Percentiles rank a stretch among this genome's conserved stretches.
Conservation (phyloP, 1,284 basidiomycete species). For the Leccinum solheimii region DNA sequence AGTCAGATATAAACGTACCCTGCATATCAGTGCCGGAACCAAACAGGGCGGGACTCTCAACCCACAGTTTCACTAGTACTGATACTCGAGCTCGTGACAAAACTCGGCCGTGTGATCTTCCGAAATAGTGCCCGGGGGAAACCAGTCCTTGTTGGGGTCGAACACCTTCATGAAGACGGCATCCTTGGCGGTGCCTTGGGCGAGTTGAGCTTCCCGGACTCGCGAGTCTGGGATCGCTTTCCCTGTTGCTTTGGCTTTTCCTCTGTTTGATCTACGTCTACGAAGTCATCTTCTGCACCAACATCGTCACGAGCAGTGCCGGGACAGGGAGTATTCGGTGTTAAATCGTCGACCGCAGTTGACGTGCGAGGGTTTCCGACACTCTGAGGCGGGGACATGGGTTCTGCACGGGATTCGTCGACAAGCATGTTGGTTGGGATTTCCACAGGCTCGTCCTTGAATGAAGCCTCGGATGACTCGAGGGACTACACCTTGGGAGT, state of each 20-base stretch:
- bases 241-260: constrained; percentile 44
- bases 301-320: constrained; percentile 6
- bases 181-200: constrained; percentile 54
- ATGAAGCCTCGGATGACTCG: constrained; percentile 27
- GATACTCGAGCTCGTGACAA: constrained; percentile 84
- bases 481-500: constrained; percentile 20
- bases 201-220: constrained; percentile 55
- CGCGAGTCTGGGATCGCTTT: constrained; percentile 49
- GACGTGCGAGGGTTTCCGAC: constrained; percentile 22
- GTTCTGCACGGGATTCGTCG: constrained; percentile 5
- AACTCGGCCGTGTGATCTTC: constrained; percentile 84
- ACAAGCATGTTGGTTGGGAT: constrained; percentile 7
- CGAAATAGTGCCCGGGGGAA: constrained; percentile 68
- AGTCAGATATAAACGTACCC: constrained; percentile 47
- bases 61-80: constrained; percentile 91
- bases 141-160: constrained; percentile 71
- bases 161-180: constrained; percentile 63
- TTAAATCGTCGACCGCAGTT: constrained; percentile 11
- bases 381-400: constrained; percentile 31
- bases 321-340: too few species aligned
- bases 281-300: constrained; percentile 14
- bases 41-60: constrained; percentile 74
- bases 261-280: constrained; percentile 18
- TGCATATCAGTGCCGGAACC: constrained; percentile 96
- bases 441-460: constrained; percentile 36